Conservation (phyloP, 192 early-diverging fungal species). For the Linnemannia hyalina region DNA sequence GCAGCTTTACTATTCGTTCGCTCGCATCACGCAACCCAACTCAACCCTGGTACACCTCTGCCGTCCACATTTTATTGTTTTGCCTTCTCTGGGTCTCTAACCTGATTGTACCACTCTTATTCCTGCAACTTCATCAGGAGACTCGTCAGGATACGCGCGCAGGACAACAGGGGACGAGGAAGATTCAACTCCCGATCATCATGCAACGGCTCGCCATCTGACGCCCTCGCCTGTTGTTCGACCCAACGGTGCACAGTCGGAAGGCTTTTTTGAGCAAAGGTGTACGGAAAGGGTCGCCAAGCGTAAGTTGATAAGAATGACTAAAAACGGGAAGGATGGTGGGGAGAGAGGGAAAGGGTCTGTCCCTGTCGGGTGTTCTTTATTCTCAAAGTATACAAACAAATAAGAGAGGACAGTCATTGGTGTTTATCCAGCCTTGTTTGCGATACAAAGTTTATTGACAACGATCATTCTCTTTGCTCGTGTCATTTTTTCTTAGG, state of each 20-base stretch:
- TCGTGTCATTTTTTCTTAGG: constrained; percentile 2
- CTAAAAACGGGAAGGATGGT: neutral
- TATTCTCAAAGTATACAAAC: neutral
- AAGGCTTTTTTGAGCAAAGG: constrained; percentile 1
- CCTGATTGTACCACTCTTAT: neutral
- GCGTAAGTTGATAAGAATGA: constrained; percentile 8
- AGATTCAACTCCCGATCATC: constrained; percentile 8
- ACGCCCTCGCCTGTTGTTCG: constrained; percentile 1
- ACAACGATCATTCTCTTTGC: neutral
- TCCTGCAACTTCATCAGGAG: constrained; percentile 5
- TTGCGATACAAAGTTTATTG: neutral
- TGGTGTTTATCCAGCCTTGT: neutral
- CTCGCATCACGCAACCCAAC: neutral
- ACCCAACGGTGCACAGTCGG: constrained; percentile 1
- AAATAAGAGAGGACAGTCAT: neutral
- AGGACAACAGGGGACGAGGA: neutral
- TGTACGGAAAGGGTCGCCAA: neutral
- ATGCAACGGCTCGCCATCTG: constrained; percentile 6
- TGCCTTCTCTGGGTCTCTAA: neutral
- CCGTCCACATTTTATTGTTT: neutral
- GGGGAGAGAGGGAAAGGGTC: neutral
- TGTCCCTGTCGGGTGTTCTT: neutral
- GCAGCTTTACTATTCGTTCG: neutral
- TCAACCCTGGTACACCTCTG: too few relatives aligned
- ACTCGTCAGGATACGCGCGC: constrained; percentile 15